Evolutionary conservation across 1,139 yeast genomes (phyloP).

Genomic region (Sugiyamaella novakii): DNA sequence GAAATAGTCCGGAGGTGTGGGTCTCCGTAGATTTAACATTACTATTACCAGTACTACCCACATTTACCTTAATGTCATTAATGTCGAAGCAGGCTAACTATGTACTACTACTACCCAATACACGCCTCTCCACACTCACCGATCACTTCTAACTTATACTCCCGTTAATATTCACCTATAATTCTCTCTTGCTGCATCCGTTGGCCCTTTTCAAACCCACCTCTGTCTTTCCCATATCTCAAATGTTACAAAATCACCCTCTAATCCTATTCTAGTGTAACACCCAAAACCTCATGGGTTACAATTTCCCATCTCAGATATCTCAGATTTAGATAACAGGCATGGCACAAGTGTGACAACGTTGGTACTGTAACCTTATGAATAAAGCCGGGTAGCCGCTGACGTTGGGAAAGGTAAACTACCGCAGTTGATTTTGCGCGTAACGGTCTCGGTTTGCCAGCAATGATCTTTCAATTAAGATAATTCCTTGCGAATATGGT

Average conservation of each 20-base stretch:
- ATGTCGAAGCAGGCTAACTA: no score
- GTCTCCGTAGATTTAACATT: no score
- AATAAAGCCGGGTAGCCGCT: no score
- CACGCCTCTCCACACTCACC: background rate
- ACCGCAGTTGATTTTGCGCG: no score
- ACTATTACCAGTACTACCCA: background rate
- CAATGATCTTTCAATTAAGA: no score
- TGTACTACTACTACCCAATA: background rate
- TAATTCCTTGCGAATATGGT: no score
- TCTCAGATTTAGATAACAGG: background rate
- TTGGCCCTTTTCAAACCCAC: no score
- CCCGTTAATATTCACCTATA: background rate
- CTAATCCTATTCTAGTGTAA: background rate
- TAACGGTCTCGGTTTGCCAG: no score
- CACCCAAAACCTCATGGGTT: background rate
- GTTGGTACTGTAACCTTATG: background rate
- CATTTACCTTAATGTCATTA: no score
- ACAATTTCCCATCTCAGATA: background rate
- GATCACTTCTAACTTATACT: background rate
- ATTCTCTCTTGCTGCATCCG: no score
- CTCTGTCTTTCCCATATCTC: background rate
- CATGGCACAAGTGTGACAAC: background rate
- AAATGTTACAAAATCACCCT: background rate
- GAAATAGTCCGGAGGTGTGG: no score
- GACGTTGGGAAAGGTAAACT: no score